Conservation (phyloP, 1,139 yeast species). For the Sugiyamaella pinicola region DNA sequence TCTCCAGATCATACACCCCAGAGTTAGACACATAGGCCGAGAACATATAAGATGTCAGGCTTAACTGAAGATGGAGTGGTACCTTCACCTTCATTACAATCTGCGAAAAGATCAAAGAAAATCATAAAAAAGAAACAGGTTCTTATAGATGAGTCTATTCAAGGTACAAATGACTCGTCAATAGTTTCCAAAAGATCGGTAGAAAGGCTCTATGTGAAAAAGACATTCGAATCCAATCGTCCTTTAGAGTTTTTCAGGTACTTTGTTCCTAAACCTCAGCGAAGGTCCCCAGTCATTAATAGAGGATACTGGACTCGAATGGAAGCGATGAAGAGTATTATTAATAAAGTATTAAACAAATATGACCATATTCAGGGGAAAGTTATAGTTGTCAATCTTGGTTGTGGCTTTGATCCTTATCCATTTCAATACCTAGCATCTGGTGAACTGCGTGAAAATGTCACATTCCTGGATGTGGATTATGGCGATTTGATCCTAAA, state of each 20-base stretch:
- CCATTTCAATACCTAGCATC: conserved; percentile 65
- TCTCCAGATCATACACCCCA: too few species aligned
- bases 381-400: conserved; percentile 66
- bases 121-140: conserved; percentile 27
- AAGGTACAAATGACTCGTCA: conserved; percentile 82
- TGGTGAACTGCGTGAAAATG: conserved; percentile 35
- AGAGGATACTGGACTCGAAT: conserved; percentile 84
- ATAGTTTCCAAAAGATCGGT: conserved; percentile 83
- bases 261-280: conserved; percentile 67
- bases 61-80: neutral
- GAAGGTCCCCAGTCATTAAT: conserved; percentile 80
- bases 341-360: conserved; percentile 48
- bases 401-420: conserved; percentile 69
- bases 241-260: conserved; percentile 57
- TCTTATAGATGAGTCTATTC: conserved; percentile 54
- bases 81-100: neutral
- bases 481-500: conserved; percentile 66
- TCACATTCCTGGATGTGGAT: conserved; percentile 69
- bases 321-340: conserved; percentile 63
- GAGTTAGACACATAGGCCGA: too few species aligned
- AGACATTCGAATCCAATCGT: conserved; percentile 35
- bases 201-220: conserved; percentile 59
- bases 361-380: conserved; percentile 19
- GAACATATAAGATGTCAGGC: neutral
- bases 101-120: neutral